A percentile compares a stretch with the other conserved stretches of the same genome.
These are phyloP conservation scores for Collybiopsis luxurians DNA, from an alignment of 768 basidiomycete species.

Conservation along the genomic window DNA sequence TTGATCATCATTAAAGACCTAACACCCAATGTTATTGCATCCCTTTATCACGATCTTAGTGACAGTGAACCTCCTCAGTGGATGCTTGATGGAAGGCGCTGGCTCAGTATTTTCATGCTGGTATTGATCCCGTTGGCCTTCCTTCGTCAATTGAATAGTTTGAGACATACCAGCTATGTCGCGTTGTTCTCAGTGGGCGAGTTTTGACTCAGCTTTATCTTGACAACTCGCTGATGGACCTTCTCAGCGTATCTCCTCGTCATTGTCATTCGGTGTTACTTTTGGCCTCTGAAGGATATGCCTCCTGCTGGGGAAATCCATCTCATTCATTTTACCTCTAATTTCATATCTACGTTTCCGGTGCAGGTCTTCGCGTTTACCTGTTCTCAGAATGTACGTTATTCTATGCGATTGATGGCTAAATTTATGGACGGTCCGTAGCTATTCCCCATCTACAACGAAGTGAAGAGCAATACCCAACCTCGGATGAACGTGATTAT, in stretches of 20 bases:
- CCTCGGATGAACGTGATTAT: slow-evolving; percentile 85
- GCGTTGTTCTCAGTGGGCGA: slow-evolving; percentile 86
- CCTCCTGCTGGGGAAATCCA: slow-evolving; percentile 63
- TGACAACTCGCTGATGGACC: slow-evolving; percentile 3
- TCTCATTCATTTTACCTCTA: slow-evolving; percentile 71
- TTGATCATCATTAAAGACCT: slow-evolving; percentile 91
- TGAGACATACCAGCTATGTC: slow-evolving; percentile 89
- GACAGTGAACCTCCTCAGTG: slow-evolving; percentile 65
- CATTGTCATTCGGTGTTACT: slow-evolving; percentile 80
- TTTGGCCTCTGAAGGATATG: slow-evolving; percentile 67
- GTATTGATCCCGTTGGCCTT: slow-evolving; percentile 81
- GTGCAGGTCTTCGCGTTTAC: slow-evolving; percentile 94
- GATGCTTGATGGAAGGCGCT: slow-evolving; percentile 74
- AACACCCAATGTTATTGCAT: slow-evolving; percentile 86
- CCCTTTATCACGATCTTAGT: slow-evolving; percentile 75
- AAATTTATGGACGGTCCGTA: slow-evolving; percentile 24
- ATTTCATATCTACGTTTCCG: slow-evolving; percentile 83
- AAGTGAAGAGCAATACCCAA: slow-evolving; percentile 80
- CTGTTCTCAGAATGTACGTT: slow-evolving; percentile 85
- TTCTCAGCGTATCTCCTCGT: slow-evolving; percentile 67
- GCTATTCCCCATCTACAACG: slow-evolving; percentile 95
- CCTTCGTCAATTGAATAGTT: slow-evolving; percentile 77
- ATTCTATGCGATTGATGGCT: not conserved
- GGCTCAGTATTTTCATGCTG: slow-evolving; percentile 79
- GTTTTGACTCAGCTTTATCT: slow-evolving; percentile 24